Conservation (phyloP, 2,329 filamentous ascomycete genomes). For the Triangularia verruculosa region DNA sequence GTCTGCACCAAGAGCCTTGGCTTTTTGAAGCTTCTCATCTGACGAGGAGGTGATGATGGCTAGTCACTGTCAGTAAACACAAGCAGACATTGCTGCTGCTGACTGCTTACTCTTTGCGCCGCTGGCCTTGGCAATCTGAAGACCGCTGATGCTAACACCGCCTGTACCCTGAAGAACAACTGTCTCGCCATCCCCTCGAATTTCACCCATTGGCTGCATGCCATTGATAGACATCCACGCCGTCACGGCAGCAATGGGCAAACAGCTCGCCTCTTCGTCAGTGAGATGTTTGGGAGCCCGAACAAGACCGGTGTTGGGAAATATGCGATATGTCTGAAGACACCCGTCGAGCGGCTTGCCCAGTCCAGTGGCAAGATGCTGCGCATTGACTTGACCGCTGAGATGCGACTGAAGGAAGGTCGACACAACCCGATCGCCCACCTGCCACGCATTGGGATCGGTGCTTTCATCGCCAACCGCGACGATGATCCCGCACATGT, state of each 20-base stretch:
- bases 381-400: background rate
- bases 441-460: slow-evolving; percentile 16
- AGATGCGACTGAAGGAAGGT: background rate
- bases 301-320: slow-evolving; percentile 20
- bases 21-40: slow-evolving; percentile 28
- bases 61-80: slow-evolving; percentile 15
- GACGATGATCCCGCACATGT: slow-evolving; percentile 27
- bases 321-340: slow-evolving; percentile 26
- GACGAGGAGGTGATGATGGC: slow-evolving; percentile 33
- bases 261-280: slow-evolving; percentile 25
- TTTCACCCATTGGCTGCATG: background rate
- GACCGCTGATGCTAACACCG: background rate
- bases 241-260: slow-evolving; percentile 26
- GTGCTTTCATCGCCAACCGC: slow-evolving; percentile 22
- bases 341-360: slow-evolving; percentile 25
- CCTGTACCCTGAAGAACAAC: background rate
- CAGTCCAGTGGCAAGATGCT: background rate
- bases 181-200: background rate
- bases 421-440: slow-evolving; percentile 25
- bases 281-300: slow-evolving; percentile 23
- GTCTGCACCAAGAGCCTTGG: slow-evolving; percentile 10
- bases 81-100: no score
- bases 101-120: background rate
- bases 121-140: background rate
- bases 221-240: slow-evolving; percentile 18